Evolutionary conservation across 306 rosid species (phyloP).

Genomic region (Ormosia semicastrata): DNA sequence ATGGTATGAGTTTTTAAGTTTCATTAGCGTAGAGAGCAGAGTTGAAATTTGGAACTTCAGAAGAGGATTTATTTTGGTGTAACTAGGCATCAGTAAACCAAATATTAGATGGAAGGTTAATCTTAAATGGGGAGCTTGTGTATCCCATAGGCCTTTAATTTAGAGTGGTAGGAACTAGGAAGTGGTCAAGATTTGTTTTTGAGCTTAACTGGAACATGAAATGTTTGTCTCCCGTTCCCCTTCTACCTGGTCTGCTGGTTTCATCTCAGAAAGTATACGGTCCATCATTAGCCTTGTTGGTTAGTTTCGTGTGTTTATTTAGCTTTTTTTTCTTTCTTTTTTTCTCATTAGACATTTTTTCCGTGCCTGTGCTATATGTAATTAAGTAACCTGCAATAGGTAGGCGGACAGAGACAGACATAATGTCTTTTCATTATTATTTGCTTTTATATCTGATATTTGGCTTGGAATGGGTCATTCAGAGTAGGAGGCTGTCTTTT

Average conservation of each 20-base stretch:
- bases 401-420: neutral
- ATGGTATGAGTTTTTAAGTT: constrained; percentile 1
- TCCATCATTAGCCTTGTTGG: neutral
- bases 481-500: neutral
- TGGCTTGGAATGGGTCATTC: neutral
- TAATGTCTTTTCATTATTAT: neutral
- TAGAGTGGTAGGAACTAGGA: neutral
- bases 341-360: neutral
- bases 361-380: neutral
- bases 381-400: neutral
- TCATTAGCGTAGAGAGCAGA: neutral
- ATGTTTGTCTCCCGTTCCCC: neutral
- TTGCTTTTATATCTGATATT: neutral
- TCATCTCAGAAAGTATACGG: neutral
- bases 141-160: neutral
- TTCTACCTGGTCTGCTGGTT: neutral
- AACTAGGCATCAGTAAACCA: neutral
- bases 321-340: neutral
- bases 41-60: neutral
- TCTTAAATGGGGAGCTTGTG: constrained; percentile 1
- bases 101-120: constrained; percentile 10
- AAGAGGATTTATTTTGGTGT: neutral
- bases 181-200: neutral
- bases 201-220: neutral
- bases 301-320: neutral